Conservation (phyloP, 805 yeast species). For the Metschnikowia dekortorum region DNA sequence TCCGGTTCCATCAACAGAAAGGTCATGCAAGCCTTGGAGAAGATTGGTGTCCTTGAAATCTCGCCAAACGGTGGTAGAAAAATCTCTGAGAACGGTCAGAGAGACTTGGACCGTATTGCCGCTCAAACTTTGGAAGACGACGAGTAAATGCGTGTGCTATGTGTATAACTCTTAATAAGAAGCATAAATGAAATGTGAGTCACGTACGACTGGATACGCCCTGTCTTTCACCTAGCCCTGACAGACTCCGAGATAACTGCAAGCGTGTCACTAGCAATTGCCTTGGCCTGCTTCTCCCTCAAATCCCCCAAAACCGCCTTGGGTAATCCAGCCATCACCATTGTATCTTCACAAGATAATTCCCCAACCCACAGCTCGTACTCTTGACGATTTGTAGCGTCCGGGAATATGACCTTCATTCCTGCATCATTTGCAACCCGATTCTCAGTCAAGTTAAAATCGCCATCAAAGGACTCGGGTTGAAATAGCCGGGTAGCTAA, state of each 20-base stretch:
- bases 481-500: constrained; percentile 40
- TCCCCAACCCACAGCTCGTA: constrained; percentile 46
- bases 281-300: constrained; percentile 19
- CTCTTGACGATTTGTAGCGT: constrained; percentile 31
- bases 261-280: constrained; percentile 6
- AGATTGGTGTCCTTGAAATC: constrained; percentile 94
- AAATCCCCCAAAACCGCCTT: constrained; percentile 38
- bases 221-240: not conserved
- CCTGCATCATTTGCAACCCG: constrained; percentile 14
- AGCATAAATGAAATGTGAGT: constrained; percentile 9
- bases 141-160: constrained; percentile 21
- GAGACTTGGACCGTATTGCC: constrained; percentile 99
- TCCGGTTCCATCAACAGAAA: constrained; percentile 99
- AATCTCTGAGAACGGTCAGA: constrained; percentile 98
- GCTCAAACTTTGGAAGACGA: constrained; percentile 97
- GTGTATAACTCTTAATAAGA: constrained; percentile 17
- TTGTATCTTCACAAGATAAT: constrained; percentile 51
- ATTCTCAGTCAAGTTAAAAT: constrained; percentile 39
- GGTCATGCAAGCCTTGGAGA: constrained; percentile 96
- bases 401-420: constrained; percentile 41
- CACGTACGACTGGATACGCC: not conserved
- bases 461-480: constrained; percentile 33
- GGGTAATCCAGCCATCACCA: constrained; percentile 51
- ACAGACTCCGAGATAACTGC: not conserved
- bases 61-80: constrained; percentile 99